Evolutionary conservation across 768 basidiomycete species (phyloP), one percentile per base, ranked within the genome.

Genomic region (Trametes villosa): DNA sequence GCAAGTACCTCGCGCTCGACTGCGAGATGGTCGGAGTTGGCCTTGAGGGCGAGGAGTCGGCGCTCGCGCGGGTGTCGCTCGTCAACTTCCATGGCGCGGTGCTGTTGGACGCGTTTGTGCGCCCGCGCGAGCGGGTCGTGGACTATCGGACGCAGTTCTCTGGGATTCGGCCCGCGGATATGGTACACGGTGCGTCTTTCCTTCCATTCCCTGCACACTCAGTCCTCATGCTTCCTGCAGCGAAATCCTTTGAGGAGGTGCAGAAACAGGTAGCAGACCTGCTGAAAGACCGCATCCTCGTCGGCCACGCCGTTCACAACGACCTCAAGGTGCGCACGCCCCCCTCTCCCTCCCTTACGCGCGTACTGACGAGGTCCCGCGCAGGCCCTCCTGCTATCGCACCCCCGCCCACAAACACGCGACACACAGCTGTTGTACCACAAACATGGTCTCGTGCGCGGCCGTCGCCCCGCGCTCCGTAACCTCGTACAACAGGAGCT

Each of bases 11-110:
- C 42, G 86, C 94, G 0, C 77, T 99, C 29, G 96, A 99, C 74
- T 98, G 96, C 68, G 96, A 98, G 75, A 97, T 98, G 94, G 96
- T 98, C 12, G 95, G 95, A 5, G 83, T 96, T n/a, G 94, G 94
- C 0, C 80, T 85, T n/a, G 81, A 87, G 26, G 93, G 92, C 22
- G 74, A 74, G 3, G 93, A 96, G 71, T 94, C 91, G 0, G 88
- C 89, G 0, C 81, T 97, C 15, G 96, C 94, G 1, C 87, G 96
- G 31, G 91, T 96, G 63, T 92, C 90, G 51, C 71, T 97, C 40
- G 94, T 98, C 57, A 96, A 98, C 73, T 96, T 86, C 70, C 78
- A 92, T 60, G 96, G 96, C 0, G 86, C 81, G 1, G 79, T 91
- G 27, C 77, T 89, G 41, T 71, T 97, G 63, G 96, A 98, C 68